phyloP scores from a whole-genome alignment of 2,329 filamentous ascomycete genomes.

The Phyllosticta citriasiana region DNA sequence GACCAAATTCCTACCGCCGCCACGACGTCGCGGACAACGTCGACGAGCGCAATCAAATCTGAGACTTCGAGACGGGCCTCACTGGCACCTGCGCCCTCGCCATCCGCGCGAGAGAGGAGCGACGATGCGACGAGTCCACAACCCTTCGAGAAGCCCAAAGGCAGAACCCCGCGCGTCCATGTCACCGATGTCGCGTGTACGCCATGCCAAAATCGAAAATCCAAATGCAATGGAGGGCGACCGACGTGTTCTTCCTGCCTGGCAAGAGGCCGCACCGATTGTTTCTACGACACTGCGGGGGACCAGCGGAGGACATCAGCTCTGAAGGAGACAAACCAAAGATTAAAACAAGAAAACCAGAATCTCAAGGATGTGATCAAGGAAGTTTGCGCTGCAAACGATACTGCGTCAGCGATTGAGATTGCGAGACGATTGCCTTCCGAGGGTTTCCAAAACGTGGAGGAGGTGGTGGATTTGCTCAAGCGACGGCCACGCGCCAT shows the following conservation, averaged over 20 bases:
- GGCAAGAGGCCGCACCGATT: conserved; percentile 10
- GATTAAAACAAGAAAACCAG: neutral
- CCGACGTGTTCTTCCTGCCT: conserved; percentile 12
- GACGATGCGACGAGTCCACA: neutral
- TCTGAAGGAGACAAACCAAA: conserved; percentile 10
- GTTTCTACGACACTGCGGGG: conserved; percentile 12
- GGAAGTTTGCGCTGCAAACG: neutral
- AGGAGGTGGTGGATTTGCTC: neutral
- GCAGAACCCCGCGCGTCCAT: conserved; percentile 1
- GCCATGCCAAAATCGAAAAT: conserved; percentile 12
- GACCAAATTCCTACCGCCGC: neutral
- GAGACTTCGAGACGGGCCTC: neutral
- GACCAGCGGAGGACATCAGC: conserved; percentile 13
- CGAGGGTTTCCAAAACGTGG: neutral
- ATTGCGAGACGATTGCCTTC: neutral
- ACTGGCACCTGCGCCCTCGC: neutral
- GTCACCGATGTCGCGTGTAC: conserved; percentile 11
- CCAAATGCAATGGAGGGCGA: conserved; percentile 13
- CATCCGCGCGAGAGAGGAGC: neutral
- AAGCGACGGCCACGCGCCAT: neutral
- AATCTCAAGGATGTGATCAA: neutral
- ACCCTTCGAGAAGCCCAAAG: neutral
- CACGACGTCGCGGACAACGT: neutral
- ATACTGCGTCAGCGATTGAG: neutral
- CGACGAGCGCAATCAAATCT: neutral